Evolutionary conservation across 75 land plant genomes (phyloP), one percentile per base, ranked within the genome.

Genomic region (Ceratopteris richardii): DNA sequence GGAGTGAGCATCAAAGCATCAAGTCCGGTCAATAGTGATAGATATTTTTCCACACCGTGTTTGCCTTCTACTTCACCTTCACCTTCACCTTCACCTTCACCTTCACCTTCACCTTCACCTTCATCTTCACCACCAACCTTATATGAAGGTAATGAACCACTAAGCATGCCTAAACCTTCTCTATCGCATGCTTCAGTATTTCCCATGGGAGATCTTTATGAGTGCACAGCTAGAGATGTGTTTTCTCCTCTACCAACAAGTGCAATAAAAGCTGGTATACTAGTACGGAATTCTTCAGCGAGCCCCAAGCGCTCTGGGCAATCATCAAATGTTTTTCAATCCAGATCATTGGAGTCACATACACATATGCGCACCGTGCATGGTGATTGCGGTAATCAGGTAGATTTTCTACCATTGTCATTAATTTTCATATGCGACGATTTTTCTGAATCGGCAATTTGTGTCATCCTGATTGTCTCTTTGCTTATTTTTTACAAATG

Each of bases 41-140:
- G 62, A 54, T 62, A 73, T 60, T 65, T 58, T 51, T 88, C 93
- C 17, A 88, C 88, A n/a, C 85, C 88, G 2, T 88, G 76, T 51
- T 81, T 80, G 0, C 70, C 75, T 1, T 71, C 86, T 9, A 69
- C 79, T 17, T 70, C 83, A 10, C 83, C 90, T 10, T 90, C 90
- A 21, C n/a, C n/a, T n/a, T n/a, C n/a, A n/a, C n/a, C n/a, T n/a
- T n/a, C n/a, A n/a, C n/a, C n/a, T n/a, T n/a, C n/a, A n/a, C n/a
- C n/a, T n/a, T n/a, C n/a, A n/a, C n/a, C n/a, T n/a, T n/a, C n/a
- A n/a, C n/a, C n/a, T n/a, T n/a, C n/a, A n/a, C n/a, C n/a, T n/a
- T n/a, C n/a, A n/a, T n/a, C n/a, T n/a, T n/a, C n/a, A n/a, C 86
- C 83, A 10, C 79, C 80, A 9, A 28, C 62, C 29, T 25, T 58